Base-by-base conservation (phyloP, 352 stramenopile genomes). In the Hyaloperonospora brassicae region DNA sequence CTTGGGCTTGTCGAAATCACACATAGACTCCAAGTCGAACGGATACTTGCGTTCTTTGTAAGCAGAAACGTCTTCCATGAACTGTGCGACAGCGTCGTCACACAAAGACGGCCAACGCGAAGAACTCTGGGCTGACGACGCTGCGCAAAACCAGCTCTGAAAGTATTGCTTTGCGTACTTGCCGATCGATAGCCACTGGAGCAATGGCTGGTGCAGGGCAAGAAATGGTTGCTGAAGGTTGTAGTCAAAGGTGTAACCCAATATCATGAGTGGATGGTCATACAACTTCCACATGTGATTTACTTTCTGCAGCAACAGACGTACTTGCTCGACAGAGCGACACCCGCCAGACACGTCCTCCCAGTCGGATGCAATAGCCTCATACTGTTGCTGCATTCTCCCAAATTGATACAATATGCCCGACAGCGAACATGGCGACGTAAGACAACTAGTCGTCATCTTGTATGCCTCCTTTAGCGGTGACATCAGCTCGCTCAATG, bases 121-220 rank as follows among this genome's bases (percentile, higher is more conserved):
- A 25, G 56, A 51, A 35, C 64, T 70, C 5, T 47, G 57, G 10
- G 43, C 61, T 30, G 53, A 62, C 9, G 66, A 64, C 1, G 62
- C 40, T 30, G 63, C 59, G 52, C 79, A 87, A 52, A 90, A 88
- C 79, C 79, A 90, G 13, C 67, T 47, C 0, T 73, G 71, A 50
- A 88, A 90, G 34, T 81, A 87, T 53, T 86, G 77, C 35, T 88
- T 90, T 0, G 77, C 77, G 36, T 84, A 86, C 44, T 86, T 88
- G 21, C 72, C 77, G 46, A 90, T 79, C 10, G 79, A 74, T 5
- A 90, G 66, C 79, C 79, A 90, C 56, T 88, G 73, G 5, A 90
- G 57, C 5, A 70, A 64, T 24, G 73, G 60, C 13, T 87, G 66
- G 30, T 74, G 73, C 2, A 68, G 57, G 14, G 72, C 68, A 30